Base-by-base conservation (phyloP, 805 yeast genomes). In the Yamadazyma insecticola region DNA sequence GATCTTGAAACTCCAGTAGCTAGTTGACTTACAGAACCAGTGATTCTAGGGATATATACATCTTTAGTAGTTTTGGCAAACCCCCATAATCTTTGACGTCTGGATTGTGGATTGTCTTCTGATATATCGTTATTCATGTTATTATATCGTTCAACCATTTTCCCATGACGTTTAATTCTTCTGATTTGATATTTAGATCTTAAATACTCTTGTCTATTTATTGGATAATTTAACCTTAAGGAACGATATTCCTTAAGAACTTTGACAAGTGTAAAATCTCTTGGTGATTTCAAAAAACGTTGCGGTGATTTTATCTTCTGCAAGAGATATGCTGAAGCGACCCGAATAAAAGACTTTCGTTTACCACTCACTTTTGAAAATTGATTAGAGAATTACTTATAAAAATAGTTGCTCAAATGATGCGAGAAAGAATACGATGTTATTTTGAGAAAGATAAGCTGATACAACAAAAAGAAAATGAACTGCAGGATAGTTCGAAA, bases 61-160 rank as follows among this genome's bases (percentile, higher is more conserved):
- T 76, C 80, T 42, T 74, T 63, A 7, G 82, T 75, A 4, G 72
- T 67, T 37, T 61, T 70, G 37, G 79, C 71, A 24, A 76, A 48
- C 14, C 76, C 78, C 23, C 60, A 45, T 16, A 77, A 45, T 24
- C 72, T 53, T 43, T 66, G 76, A 20, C 79, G 58, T 38, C 66
- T 61, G 2, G 63, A 55, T 22, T 24, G 22, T 12, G 8, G 10
- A 10, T n/a, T n/a, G 15, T 14, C n/a, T 13, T 13, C 28, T 10
- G 7, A 13, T n/a, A 16, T 11, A 32, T 27, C 7, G 36, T 13
- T 11, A 26, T 12, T 4, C 32, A 19, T 3, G 18, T 5, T 13
- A 14, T 13, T 17, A 10, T 30, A 10, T 25, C 17, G 18, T 22
- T 36, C 24, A 15, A 33, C 29, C 44, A 36, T 44, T 19, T 30